Conservation (phyloP, 192 early-diverging fungal genomes). For the Obelidium mucronatum region DNA sequence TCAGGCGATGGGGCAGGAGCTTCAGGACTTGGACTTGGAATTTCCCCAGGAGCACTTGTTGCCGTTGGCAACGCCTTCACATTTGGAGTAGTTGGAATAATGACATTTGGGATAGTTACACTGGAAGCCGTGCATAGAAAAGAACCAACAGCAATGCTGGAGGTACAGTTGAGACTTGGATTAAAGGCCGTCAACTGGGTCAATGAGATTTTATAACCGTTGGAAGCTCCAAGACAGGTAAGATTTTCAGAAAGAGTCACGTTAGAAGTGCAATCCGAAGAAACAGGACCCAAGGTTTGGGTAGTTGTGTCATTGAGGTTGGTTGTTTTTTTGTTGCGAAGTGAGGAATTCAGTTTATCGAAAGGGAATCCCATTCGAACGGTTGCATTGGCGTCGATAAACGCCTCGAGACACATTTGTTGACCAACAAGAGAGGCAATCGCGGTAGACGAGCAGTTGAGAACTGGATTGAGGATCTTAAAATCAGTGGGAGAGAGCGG, state of each 20-base stretch:
- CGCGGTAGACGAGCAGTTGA: neutral
- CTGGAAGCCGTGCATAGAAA: neutral
- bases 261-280: neutral
- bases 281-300: neutral
- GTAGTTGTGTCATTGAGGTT: neutral
- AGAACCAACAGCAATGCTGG: neutral
- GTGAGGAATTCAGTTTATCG: neutral
- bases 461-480: neutral
- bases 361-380: neutral
- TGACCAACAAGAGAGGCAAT: neutral
- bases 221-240: neutral
- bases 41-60: too few relatives aligned
- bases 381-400: neutral
- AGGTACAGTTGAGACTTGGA: neutral
- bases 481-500: neutral
- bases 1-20: too few relatives aligned
- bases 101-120: neutral
- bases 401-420: neutral
- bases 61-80: neutral
- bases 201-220: neutral
- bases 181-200: neutral
- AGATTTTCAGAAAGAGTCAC: neutral
- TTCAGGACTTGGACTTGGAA: too few relatives aligned
- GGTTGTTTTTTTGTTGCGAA: neutral
- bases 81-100: neutral